Evolutionary conservation across 805 yeast genomes (phyloP).

Genomic region (Candida ascalaphidarum): DNA sequence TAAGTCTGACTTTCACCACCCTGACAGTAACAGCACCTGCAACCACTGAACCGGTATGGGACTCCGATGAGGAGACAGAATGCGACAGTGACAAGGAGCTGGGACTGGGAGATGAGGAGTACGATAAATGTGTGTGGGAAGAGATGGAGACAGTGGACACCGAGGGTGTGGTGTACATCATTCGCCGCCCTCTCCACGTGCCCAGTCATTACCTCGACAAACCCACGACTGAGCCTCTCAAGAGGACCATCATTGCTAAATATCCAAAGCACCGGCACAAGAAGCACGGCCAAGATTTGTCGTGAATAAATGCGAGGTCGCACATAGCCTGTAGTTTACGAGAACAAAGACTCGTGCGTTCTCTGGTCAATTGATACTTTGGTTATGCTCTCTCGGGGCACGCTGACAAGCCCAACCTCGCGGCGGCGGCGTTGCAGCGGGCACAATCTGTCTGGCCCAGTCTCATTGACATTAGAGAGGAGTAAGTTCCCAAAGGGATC

Average conservation of each 20-base stretch:
- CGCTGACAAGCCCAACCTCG: slow-evolving; percentile 18
- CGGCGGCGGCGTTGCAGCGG: slow-evolving; percentile 11
- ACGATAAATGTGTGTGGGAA: no score
- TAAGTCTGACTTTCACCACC: no score
- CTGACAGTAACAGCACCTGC: no score
- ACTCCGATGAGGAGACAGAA: no score
- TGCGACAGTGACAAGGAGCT: no score
- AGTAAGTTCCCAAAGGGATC: slow-evolving; percentile 37
- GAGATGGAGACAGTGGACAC: slow-evolving; percentile 11
- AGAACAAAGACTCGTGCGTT: no score
- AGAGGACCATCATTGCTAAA: slow-evolving; percentile 7
- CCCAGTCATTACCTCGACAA: slow-evolving; percentile 6
- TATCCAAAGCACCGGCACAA: slow-evolving; percentile 1
- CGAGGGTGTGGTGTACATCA: slow-evolving; percentile 9
- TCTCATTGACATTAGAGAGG: slow-evolving; percentile 25
- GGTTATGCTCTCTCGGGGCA: slow-evolving; percentile 11
- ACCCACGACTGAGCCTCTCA: slow-evolving; percentile 2
- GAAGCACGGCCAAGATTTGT: not conserved
- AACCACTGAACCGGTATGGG: no score
- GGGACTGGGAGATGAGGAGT: no score
- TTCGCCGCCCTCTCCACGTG: slow-evolving; percentile 12
- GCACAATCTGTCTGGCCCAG: slow-evolving; percentile 17
- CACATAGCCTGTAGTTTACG: not conserved
- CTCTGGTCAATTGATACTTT: slow-evolving; percentile 12
- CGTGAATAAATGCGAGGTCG: not conserved